Evolutionary conservation across 331 rosid genomes (phyloP).

Genomic region (Quercus tomentella): DNA sequence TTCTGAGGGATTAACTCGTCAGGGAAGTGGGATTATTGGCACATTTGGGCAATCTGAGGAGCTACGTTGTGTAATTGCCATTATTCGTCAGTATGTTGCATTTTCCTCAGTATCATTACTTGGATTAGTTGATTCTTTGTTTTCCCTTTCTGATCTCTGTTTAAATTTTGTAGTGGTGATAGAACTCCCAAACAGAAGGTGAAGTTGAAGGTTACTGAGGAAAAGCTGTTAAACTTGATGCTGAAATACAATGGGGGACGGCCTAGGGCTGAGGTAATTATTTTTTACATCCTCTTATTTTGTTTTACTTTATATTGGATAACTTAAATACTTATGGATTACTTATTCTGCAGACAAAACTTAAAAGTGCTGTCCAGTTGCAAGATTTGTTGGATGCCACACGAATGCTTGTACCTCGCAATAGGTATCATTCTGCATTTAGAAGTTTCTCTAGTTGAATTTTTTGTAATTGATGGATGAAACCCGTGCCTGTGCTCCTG

Average conservation of each 20-base stretch:
- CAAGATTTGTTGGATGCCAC: constrained; percentile 98
- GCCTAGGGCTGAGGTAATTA: constrained; percentile 77
- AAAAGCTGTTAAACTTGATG: constrained; percentile 82
- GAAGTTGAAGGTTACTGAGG: constrained; percentile 94
- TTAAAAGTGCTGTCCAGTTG: constrained; percentile 95
- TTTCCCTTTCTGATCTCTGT: constrained; percentile 19
- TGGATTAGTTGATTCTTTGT: constrained; percentile 2
- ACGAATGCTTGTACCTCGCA: constrained; percentile 87
- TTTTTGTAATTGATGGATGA: background rate
- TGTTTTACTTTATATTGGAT: constrained; percentile 4
- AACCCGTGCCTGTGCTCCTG: background rate
- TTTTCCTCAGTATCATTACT: background rate
- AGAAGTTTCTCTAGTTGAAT: background rate
- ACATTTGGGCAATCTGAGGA: constrained; percentile 89
- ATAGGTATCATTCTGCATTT: constrained; percentile 46
- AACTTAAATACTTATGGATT: constrained; percentile 5
- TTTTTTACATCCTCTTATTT: constrained; percentile 15
- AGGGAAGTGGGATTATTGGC: constrained; percentile 88
- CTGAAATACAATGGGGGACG: constrained; percentile 95
- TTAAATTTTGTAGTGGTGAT: constrained; percentile 78
- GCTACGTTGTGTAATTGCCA: constrained; percentile 90
- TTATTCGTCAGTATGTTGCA: constrained; percentile 85
- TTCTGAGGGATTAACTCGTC: constrained; percentile 82
- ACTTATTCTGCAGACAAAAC: constrained; percentile 66
- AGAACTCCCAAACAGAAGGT: constrained; percentile 99